Evolutionary conservation across 2,329 filamentous ascomycete genomes (phyloP), one percentile per base, ranked within the genome.

Genomic region (Coniella lustricola): DNA sequence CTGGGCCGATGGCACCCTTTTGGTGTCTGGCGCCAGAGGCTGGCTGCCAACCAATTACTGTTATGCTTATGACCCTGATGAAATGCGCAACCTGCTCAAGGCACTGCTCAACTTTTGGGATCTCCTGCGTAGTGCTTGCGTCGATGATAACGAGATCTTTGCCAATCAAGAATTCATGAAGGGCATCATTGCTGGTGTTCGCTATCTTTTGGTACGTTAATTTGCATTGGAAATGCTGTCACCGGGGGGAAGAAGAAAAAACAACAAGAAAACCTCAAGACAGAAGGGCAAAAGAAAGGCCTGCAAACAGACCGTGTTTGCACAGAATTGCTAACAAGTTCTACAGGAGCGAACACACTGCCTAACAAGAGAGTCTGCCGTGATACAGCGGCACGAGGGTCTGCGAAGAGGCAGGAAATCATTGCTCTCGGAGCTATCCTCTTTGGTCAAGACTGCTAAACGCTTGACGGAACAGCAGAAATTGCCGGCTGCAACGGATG

Each of bases 1-100:
- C 57, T 98, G 93, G 93, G 93, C 93, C 29, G 93, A 98, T 65
- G 93, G 93, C 44, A 98, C 93, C 1, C 73, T 96, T 35, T 70
- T 98, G 53, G 78, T 85, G 20, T 88, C 90, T 3, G 91, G 91
- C 21, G 85, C 86, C 44, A 79, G 93, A 57, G 93, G 93, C 54
- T 98, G 93, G 93, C 73, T 98, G 52, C 93, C 93, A 3, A 98
- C 93, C 8, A 98, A 98, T 67, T 98, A 97, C 65, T 98, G 93
- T 71, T 90, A 96, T 63, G 79, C 88, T 9, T 98, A 96, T 64
- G 88, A 96, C 56, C 89, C 91, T 39, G 81, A 89, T 18, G 83
- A 90, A 55, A 90, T 97, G 75, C 81, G 83, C 47, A 90, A 82
- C 54, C 74, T 98, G 18, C 73, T 98, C 32, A 90, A 88, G 58